Evolutionary conservation across 129 eudicot species (phyloP).

Genomic region (Pittosporum tobira): DNA sequence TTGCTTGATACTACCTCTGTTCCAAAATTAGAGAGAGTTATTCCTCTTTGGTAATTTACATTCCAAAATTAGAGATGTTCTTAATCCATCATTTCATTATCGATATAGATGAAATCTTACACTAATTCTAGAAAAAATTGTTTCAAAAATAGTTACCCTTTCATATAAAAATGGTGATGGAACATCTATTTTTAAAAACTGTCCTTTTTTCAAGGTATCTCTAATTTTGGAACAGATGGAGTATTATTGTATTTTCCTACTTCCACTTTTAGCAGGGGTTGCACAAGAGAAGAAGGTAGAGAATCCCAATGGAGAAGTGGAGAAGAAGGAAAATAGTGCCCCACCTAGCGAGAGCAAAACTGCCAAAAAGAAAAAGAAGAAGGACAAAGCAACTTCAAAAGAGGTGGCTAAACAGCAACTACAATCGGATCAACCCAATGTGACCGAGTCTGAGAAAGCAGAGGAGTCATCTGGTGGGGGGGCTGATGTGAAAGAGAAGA

Average conservation of each 20-base stretch:
- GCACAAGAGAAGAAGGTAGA: constrained; percentile 41
- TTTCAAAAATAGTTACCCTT: no score
- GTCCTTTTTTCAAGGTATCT: no score
- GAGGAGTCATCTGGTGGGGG: constrained; percentile 51
- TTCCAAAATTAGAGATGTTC: no score
- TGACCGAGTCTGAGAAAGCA: constrained; percentile 31
- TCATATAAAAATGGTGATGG: no score
- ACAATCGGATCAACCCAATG: constrained; percentile 36
- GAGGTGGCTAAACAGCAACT: constrained; percentile 62
- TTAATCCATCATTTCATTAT: no score
- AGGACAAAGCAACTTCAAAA: constrained; percentile 59
- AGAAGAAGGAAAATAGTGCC: constrained; percentile 48
- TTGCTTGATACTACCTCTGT: no score
- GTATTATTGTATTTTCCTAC: neutral
- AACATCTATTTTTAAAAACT: no score
- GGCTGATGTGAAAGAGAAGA: constrained; percentile 69
- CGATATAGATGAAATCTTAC: no score
- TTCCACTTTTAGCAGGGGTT: constrained; percentile 35
- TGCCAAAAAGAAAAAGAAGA: constrained; percentile 80
- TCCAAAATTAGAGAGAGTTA: no score
- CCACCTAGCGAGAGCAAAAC: constrained; percentile 53
- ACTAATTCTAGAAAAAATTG: no score
- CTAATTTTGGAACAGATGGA: no score
- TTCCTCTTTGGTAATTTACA: no score
- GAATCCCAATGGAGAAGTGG: constrained; percentile 36